phyloP scores from a whole-genome alignment of 2,329 filamentous ascomycete species.

The Colletotrichum liaoningense region DNA sequence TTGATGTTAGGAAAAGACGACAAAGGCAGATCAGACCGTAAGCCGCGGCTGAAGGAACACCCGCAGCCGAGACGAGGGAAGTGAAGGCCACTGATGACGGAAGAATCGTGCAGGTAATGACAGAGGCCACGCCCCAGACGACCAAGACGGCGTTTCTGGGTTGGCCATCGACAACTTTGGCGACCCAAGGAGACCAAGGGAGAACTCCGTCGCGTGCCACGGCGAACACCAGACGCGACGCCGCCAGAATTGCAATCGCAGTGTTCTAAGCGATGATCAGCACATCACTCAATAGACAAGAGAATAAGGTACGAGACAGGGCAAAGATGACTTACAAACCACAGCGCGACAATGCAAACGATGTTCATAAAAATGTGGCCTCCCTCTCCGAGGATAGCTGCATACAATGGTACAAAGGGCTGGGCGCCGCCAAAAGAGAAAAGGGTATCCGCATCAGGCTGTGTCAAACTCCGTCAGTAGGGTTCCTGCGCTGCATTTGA shows the following conservation, averaged over 20 bases:
- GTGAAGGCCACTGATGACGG: conserved; percentile 66
- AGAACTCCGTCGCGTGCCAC: conserved; percentile 71
- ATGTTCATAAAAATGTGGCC: conserved; percentile 72
- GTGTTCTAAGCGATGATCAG: conserved; percentile 56
- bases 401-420: conserved; percentile 69
- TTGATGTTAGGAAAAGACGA: conserved; percentile 58
- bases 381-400: conserved; percentile 63
- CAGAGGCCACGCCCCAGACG: conserved; percentile 64
- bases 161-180: conserved; percentile 64
- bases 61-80: conserved; percentile 63
- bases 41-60: conserved; percentile 62
- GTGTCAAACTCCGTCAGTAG: background rate
- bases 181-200: conserved; percentile 69
- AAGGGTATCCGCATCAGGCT: conserved; percentile 63
- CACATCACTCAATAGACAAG: background rate
- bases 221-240: conserved; percentile 71
- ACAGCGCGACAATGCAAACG: conserved; percentile 61
- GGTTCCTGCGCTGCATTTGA: too few species aligned
- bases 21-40: conserved; percentile 63
- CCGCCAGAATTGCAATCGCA: conserved; percentile 68
- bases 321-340: conserved; percentile 55
- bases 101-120: conserved; percentile 69
- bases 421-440: conserved; percentile 66
- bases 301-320: fast-evolving
- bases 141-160: conserved; percentile 70